phyloP scores from a whole-genome alignment of 192 early-diverging fungal species.

The Spizellomyces sp. region DNA sequence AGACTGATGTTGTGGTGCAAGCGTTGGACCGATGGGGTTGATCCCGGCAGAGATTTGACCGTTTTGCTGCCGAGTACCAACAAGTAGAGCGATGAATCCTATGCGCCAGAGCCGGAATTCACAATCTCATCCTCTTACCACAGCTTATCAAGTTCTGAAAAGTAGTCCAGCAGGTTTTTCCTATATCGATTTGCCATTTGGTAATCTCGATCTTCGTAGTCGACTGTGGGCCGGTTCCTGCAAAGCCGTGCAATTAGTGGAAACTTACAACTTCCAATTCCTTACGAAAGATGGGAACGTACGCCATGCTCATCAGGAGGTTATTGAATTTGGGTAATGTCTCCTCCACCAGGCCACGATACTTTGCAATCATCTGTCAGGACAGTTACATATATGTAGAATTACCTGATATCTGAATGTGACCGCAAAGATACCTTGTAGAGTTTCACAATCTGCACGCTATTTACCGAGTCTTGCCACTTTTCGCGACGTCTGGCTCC shows the following conservation, averaged over 20 bases:
- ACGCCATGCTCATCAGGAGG: conserved; percentile 42
- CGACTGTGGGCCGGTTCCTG: conserved; percentile 27
- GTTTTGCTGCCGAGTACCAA: conserved; percentile 37
- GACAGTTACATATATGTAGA: too few species aligned
- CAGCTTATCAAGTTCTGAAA: conserved; percentile 51
- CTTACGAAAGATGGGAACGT: neutral
- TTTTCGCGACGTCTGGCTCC: conserved; percentile 2
- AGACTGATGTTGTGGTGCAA: conserved; percentile 42
- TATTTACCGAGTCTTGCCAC: neutral
- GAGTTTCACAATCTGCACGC: conserved; percentile 12
- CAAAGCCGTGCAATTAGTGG: neutral
- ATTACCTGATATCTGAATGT: too few species aligned
- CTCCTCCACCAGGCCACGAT: conserved; percentile 37
- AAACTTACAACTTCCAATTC: too few species aligned
- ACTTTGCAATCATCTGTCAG: conserved; percentile 24
- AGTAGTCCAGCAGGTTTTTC: conserved; percentile 50
- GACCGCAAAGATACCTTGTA: conserved; percentile 18
- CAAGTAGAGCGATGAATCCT: conserved; percentile 1
- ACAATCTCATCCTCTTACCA: conserved; percentile 29
- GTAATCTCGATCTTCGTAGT: conserved; percentile 46
- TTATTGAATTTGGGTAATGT: conserved; percentile 48
- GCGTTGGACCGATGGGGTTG: conserved; percentile 15
- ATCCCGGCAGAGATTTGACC: conserved; percentile 43
- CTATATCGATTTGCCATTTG: conserved; percentile 40
- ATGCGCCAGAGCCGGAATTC: neutral